Conservation (phyloP, 2,329 filamentous ascomycete genomes). For the Neodidymelliopsis sp. region DNA sequence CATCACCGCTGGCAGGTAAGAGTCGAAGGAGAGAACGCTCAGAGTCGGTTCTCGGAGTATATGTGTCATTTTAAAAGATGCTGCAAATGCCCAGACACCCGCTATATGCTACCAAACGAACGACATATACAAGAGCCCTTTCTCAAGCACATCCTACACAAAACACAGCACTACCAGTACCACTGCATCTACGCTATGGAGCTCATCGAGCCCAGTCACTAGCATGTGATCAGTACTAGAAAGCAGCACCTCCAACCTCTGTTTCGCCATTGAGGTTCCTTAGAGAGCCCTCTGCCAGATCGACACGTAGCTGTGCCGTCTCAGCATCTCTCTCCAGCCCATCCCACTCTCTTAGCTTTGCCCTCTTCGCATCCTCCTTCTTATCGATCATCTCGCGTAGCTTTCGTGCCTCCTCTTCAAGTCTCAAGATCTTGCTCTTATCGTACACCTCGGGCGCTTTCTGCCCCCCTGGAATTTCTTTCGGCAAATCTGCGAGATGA, state of each 20-base stretch:
- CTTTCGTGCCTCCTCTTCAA: constrained; percentile 57
- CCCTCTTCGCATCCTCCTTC: constrained; percentile 55
- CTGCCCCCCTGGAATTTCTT: constrained; percentile 54
- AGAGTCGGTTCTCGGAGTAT: too few species aligned
- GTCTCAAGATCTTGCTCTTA: constrained; percentile 52
- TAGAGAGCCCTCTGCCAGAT: constrained; percentile 57
- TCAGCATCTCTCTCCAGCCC: constrained; percentile 53
- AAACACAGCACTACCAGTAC: background rate
- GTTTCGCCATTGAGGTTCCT: constrained; percentile 51
- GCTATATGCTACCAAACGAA: constrained; percentile 22
- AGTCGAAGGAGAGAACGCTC: too few species aligned
- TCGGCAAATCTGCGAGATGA: constrained; percentile 54
- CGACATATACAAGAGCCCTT: constrained; percentile 16
- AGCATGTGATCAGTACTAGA: constrained; percentile 28
- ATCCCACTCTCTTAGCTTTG: constrained; percentile 56
- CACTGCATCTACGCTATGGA: background rate
- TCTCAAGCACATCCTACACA: constrained; percentile 12
- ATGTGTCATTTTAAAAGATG: background rate
- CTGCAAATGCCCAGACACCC: constrained; percentile 16
- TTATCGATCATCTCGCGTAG: constrained; percentile 56
- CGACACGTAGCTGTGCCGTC: constrained; percentile 53
- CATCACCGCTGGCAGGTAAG: too few species aligned
- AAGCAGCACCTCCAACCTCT: constrained; percentile 48
- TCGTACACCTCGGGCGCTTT: constrained; percentile 54
- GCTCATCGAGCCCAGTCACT: background rate